These are phyloP conservation scores for Athelia psychrophila DNA, from an alignment of 1,284 basidiomycete genomes.

Conservation along the genomic window DNA sequence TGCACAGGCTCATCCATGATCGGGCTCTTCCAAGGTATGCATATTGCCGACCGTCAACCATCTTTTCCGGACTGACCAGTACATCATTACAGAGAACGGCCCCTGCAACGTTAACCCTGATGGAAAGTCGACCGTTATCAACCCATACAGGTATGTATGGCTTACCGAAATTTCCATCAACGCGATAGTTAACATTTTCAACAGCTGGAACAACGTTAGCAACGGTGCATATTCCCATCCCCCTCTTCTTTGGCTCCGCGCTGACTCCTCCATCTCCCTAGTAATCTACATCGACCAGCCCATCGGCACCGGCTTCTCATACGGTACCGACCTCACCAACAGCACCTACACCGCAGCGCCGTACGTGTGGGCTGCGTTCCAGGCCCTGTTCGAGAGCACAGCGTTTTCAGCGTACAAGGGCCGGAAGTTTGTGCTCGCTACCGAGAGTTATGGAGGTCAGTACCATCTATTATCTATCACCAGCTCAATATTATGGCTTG, in stretches of 20 bases:
- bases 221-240: conserved; percentile 43
- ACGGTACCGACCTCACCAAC: conserved; percentile 22
- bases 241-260: background rate
- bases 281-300: conserved; percentile 80
- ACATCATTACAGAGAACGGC: conserved; percentile 43
- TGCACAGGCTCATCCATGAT: conserved; percentile 52
- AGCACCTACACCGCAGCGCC: conserved; percentile 36
- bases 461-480: too few relatives aligned
- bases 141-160: conserved; percentile 45
- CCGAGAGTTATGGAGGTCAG: conserved; percentile 69
- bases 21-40: conserved; percentile 57
- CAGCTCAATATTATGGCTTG: too few relatives aligned
- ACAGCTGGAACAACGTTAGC: conserved; percentile 67
- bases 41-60: conserved; percentile 6
- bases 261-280: conserved; percentile 18
- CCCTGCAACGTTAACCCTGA: conserved; percentile 57
- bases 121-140: conserved; percentile 46
- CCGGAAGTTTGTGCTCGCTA: conserved; percentile 55
- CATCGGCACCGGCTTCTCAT: conserved; percentile 66
- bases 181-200: background rate
- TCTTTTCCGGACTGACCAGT: conserved; percentile 8
- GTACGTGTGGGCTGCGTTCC: conserved; percentile 62
- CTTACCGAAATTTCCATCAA: background rate
- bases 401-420: conserved; percentile 56
- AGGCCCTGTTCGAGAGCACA: conserved; percentile 62